Evolutionary conservation across 2,329 filamentous ascomycete species (phyloP).

Genomic region (Fusarium scirpi): DNA sequence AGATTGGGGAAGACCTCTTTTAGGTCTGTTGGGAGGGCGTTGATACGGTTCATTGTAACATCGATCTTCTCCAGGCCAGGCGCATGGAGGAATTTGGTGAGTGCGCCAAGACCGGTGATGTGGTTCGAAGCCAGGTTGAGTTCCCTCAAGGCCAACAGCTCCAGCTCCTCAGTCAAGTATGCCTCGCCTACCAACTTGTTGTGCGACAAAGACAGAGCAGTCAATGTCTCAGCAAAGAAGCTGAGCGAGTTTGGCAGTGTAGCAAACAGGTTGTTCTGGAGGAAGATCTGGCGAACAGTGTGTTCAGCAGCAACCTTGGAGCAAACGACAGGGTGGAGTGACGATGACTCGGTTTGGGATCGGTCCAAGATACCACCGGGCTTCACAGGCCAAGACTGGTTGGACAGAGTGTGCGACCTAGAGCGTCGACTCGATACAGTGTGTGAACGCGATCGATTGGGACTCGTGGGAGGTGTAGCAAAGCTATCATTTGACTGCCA

Average conservation of each 20-base stretch:
- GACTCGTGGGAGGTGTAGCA: constrained; percentile 67
- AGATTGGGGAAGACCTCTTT: constrained; percentile 77
- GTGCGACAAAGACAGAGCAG: constrained; percentile 78
- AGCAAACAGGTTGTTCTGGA: constrained; percentile 83
- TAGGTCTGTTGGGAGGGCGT: constrained; percentile 72
- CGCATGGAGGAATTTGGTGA: constrained; percentile 76
- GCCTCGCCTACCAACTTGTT: constrained; percentile 76
- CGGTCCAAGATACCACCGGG: constrained; percentile 75
- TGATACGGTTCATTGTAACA: constrained; percentile 84
- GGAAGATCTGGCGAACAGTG: constrained; percentile 68
- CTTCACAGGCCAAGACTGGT: constrained; percentile 67
- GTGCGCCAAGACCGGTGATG: constrained; percentile 74
- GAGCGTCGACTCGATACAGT: constrained; percentile 60
- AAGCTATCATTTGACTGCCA: constrained; percentile 66
- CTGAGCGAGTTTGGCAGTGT: constrained; percentile 77
- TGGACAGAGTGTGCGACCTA: constrained; percentile 60
- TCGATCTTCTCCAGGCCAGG: constrained; percentile 82
- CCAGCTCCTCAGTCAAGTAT: constrained; percentile 74
- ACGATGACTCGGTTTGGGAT: constrained; percentile 73
- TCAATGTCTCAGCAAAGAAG: constrained; percentile 77
- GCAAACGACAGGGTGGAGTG: constrained; percentile 68
- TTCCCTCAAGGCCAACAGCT: constrained; percentile 80
- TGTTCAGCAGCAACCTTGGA: constrained; percentile 67
- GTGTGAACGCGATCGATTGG: constrained; percentile 61
- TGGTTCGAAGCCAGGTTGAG: constrained; percentile 81